Evolutionary conservation across 2,329 filamentous ascomycete genomes (phyloP).

Genomic region (Dothistroma pini): DNA sequence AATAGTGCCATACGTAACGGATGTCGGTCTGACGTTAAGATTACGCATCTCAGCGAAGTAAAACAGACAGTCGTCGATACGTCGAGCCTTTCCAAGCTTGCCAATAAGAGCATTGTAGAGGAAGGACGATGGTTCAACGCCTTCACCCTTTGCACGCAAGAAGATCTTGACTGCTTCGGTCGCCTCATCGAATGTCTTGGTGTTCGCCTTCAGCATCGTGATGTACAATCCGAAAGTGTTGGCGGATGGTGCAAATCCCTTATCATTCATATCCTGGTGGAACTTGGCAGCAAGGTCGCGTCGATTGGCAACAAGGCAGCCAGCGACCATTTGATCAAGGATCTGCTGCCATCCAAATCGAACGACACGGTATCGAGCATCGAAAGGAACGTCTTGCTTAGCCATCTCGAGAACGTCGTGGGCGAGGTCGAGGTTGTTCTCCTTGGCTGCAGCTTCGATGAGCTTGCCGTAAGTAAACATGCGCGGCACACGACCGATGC

Average conservation of each 20-base stretch:
- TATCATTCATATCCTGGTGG: constrained; percentile 85
- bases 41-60: constrained; percentile 98
- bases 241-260: constrained; percentile 86
- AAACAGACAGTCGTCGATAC: constrained; percentile 95
- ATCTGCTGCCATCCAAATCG: constrained; percentile 96
- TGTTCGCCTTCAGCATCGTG: constrained; percentile 95
- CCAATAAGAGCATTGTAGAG: constrained; percentile 97
- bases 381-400: constrained; percentile 78
- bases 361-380: constrained; percentile 79
- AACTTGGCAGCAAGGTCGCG: constrained; percentile 78
- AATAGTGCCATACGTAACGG: constrained; percentile 96
- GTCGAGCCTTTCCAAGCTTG: constrained; percentile 94
- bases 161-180: constrained; percentile 98
- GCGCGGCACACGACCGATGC: constrained; percentile 82
- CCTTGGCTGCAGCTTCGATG: constrained; percentile 84
- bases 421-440: constrained; percentile 75
- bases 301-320: constrained; percentile 78
- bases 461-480: constrained; percentile 98
- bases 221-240: constrained; percentile 99
- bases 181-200: constrained; percentile 96
- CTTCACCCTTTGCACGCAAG: constrained; percentile 85
- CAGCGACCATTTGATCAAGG: constrained; percentile 92
- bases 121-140: constrained; percentile 94
- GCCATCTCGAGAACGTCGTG: constrained; percentile 88
- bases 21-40: constrained; percentile 89